Evolutionary conservation across 805 yeast species (phyloP), one percentile per base, ranked within the genome.

Genomic region (Starmerella apicola): DNA sequence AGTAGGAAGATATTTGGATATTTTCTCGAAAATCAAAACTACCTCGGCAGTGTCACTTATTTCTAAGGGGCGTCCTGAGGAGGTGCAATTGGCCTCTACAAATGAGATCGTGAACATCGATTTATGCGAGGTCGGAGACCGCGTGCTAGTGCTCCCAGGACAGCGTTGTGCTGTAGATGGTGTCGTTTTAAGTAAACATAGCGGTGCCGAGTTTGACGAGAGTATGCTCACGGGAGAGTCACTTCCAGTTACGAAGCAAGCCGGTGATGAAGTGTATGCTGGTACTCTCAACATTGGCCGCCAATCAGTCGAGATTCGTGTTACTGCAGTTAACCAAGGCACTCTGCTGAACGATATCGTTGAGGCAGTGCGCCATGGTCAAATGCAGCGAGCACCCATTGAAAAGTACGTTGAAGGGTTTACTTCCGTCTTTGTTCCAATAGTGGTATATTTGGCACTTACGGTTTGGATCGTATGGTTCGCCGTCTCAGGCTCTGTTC

Each of bases 211-310:
- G 47, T 78, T 84, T 57, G 94, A 88, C 56, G 97, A 88, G 63
- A 72, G 85, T 22, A 77, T 94, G 3, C 66, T 88, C 21, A 88
- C 96, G 2, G 98, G 98, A 50, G 98, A 88, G 63, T 49, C 63
- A 0, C 56, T 63, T 13, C 81, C 85, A 2, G 76, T 78, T 12
- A 60, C 60, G 16, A 80, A 73, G 49, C 39, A 43, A 0, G 59
- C 61, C 0, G 86, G 86, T 0, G 83, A 78, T 45, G 80, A 74
- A 44, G 64, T 80, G 2, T 80, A 70, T 58, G 74, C 84, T 0
- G 91, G 88, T 2, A 78, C 88, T 0, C 66, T 78, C 5, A 81
- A 79, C 51, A 61, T 63, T 13, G 84, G 88, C 1, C 64, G 68
- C 15, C 63, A 60, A 5, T 58, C 79, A 0, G 62, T 78, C 4